Evolutionary conservation across 257 asterid genomes (phyloP).

Genomic region (Craterostigma plantagineum): DNA sequence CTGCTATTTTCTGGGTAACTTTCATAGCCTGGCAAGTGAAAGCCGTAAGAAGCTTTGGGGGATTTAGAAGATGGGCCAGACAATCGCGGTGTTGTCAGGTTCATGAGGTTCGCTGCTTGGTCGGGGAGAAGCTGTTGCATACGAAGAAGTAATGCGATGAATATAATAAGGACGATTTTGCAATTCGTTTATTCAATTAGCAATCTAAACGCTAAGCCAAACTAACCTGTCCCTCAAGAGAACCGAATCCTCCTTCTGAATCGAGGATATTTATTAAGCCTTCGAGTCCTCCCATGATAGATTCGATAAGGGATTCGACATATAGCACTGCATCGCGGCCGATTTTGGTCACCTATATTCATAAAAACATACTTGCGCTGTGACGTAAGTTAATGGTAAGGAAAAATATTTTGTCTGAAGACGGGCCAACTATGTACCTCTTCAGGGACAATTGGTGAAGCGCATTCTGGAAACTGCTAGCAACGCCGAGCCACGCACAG

Average conservation of each 20-base stretch:
- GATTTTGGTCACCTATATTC: conserved; percentile 68
- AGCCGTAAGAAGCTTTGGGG: conserved; percentile 67
- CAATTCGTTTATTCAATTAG: conserved; percentile 17
- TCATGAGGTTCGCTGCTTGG: conserved; percentile 97
- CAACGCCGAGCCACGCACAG: conserved; percentile 99
- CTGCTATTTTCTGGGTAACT: conserved; percentile 85
- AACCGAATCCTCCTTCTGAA: conserved; percentile 98
- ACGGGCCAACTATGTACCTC: conserved; percentile 69
- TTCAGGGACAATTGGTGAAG: conserved; percentile 77
- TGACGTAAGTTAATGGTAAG: conserved; percentile 4
- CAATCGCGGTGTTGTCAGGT: conserved; percentile 71
- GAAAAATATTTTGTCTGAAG: not conserved
- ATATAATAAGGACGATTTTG: conserved; percentile 8
- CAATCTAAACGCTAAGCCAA: not conserved
- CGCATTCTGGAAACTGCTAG: conserved; percentile 95
- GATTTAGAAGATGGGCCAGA: conserved; percentile 60
- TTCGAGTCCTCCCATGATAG: conserved; percentile 97
- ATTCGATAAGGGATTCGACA: conserved; percentile 93
- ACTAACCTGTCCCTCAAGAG: conserved; percentile 86
- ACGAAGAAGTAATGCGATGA: conserved; percentile 15
- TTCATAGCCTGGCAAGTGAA: conserved; percentile 84
- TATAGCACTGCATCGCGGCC: conserved; percentile 92
- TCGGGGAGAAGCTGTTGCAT: conserved; percentile 85
- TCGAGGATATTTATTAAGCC: conserved; percentile 94
- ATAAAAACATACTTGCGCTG: conserved; percentile 10